Conservation (phyloP, 495 filamentous ascomycete genomes). For the Cladorrhinum samala region DNA sequence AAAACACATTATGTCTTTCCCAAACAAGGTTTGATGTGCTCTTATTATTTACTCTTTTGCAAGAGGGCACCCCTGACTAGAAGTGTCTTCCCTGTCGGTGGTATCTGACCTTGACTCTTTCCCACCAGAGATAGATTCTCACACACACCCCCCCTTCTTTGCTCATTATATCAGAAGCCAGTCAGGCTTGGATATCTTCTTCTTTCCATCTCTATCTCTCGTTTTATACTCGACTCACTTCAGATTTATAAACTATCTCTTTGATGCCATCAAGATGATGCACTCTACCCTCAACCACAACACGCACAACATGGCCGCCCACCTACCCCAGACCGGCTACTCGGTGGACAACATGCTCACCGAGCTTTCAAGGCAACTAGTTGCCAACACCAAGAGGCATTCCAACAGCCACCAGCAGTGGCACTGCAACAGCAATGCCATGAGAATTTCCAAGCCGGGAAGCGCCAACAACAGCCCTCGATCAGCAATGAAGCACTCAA, state of each 20-base stretch:
- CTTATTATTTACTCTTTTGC: conserved; percentile 5
- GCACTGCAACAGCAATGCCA: conserved; percentile 30
- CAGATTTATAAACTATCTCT: conserved; percentile 5
- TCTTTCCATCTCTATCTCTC: neutral
- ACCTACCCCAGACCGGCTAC: conserved; percentile 14
- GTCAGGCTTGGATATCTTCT: conserved; percentile 9
- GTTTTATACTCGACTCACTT: neutral
- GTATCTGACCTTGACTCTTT: neutral
- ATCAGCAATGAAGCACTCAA: conserved; percentile 38
- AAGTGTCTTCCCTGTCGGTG: conserved; percentile 5
- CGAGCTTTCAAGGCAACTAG: conserved; percentile 35
- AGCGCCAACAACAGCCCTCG: conserved; percentile 69
- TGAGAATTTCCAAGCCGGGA: conserved; percentile 59
- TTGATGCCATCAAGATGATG: conserved; percentile 25
- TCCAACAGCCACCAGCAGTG: conserved; percentile 41
- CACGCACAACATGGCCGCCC: conserved; percentile 19
- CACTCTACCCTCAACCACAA: conserved; percentile 22
- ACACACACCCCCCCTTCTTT: neutral
- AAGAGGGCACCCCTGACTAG: neutral
- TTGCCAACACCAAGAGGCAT: conserved; percentile 32
- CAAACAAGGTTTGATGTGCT: conserved; percentile 25
- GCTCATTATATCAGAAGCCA: conserved; percentile 1
- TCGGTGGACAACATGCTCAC: conserved; percentile 28
- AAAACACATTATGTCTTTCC: conserved; percentile 19
- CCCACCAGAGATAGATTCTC: neutral